These are phyloP conservation scores for Podospora bellae-mahoneyi DNA, from an alignment of 495 filamentous ascomycete genomes.

Conservation along the genomic window DNA sequence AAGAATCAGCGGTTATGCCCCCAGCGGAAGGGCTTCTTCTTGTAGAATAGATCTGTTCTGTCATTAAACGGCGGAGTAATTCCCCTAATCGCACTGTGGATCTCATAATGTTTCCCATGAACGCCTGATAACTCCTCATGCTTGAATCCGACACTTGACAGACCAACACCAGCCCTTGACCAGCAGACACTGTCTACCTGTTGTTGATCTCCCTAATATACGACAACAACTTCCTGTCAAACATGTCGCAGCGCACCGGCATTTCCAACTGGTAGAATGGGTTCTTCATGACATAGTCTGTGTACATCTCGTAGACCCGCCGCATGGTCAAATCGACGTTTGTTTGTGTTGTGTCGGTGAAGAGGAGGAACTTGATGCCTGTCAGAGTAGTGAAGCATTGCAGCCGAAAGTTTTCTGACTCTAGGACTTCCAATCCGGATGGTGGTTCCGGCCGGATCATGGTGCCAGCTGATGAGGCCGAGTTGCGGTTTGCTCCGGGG, in stretches of 20 bases:
- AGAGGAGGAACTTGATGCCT: conserved; percentile 91
- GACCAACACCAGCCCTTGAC: neutral
- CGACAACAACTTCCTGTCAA: conserved; percentile 76
- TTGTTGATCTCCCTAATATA: conserved; percentile 63
- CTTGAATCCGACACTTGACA: neutral
- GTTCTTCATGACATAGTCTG: conserved; percentile 99
- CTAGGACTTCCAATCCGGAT: conserved; percentile 83
- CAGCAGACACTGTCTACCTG: conserved; percentile 27
- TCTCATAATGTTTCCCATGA: conserved; percentile 5
- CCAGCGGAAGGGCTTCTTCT: neutral
- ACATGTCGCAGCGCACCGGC: conserved; percentile 91
- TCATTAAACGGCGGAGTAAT: conserved; percentile 10
- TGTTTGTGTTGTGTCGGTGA: conserved; percentile 86
- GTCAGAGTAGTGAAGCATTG: conserved; percentile 94
- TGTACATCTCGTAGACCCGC: conserved; percentile 89
- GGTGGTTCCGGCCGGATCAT: conserved; percentile 52
- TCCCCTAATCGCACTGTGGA: neutral
- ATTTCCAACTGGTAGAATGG: conserved; percentile 98
- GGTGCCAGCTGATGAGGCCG: conserved; percentile 49
- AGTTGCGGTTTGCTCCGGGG: conserved; percentile 24
- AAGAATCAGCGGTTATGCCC: neutral
- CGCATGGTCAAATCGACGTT: conserved; percentile 79
- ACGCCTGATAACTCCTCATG: conserved; percentile 25
- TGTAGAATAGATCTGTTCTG: neutral
- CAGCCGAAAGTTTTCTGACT: conserved; percentile 85